Base-by-base conservation (phyloP, 1,284 basidiomycete genomes). In the Ustilago curta region DNA sequence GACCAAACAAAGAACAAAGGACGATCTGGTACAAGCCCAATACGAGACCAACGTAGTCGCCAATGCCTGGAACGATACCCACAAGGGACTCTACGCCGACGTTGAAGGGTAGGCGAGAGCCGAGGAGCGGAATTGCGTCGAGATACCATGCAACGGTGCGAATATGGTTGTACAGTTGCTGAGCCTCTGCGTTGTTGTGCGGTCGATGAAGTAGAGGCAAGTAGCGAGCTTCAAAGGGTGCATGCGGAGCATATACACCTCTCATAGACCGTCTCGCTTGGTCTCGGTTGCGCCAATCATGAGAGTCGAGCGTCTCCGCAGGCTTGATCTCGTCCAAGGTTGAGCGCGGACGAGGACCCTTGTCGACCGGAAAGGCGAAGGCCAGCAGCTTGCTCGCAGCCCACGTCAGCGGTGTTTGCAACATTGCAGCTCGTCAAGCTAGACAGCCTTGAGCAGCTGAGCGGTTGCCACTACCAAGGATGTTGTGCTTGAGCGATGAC, bases 131-230 rank as follows among this genome's bases (percentile, higher is more conserved):
- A 11, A 79, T 53, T 3, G 71, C 56, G 47, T 80, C 78, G 39
- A 79, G 62, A 43, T 77, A 84, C 70, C 70, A 82, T 16, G 78
- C 73, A 5, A 78, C 59, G 4, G 77, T 80, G 21, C 77, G 72
- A 40, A 79, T 76, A 40, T 83, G 81, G 43, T 84, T 83, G 63
- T 84, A 84, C 31, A 84, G 67, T 44, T 69, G 72, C 62, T 84
- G 83, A n/a, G 83, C 83, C 44, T 84, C 76, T 27, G 12, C 31
- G 43, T 59, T 53, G 57, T 55, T 58, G 49, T 44, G 56, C 14
- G 70, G 64, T 6, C 42, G 55, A 44, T 54, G 48, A 9, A 53
- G n/a, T 4, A 51, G 57, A 16, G 64, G 65, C 50, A 25, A 54
- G 54, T 68, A 68, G 31, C 50, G 44, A 23, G 65, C 32, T 32